Evolutionary conservation across 192 early-diverging fungal genomes (phyloP).

Genomic region (Umbelopsis vinacea): DNA sequence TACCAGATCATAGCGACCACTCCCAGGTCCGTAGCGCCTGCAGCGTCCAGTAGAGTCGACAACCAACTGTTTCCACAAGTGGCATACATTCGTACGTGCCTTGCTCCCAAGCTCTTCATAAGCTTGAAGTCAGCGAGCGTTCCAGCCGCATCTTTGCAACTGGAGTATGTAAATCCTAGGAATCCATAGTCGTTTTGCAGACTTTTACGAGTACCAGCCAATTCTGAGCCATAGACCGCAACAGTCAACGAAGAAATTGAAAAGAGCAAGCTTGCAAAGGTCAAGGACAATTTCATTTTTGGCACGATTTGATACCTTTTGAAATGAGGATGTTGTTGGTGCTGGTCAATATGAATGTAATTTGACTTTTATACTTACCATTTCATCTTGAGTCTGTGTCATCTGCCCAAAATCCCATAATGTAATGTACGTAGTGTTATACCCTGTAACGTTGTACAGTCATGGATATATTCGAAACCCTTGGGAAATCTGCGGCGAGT

Average conservation of each 20-base stretch:
- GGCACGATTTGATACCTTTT: neutral
- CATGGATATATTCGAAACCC: neutral
- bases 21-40: slow-evolving; percentile 4
- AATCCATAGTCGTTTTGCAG: slow-evolving; percentile 2
- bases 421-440: neutral
- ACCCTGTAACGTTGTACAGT: neutral
- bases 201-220: neutral
- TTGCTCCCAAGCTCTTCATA: slow-evolving; percentile 1
- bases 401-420: neutral
- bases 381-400: too few relatives aligned
- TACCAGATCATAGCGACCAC: slow-evolving; percentile 15
- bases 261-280: neutral
- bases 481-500: too few relatives aligned
- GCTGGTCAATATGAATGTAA: too few relatives aligned
- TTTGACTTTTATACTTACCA: too few relatives aligned
- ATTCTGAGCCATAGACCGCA: neutral
- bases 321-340: too few relatives aligned
- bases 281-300: neutral
- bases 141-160: slow-evolving; percentile 3
- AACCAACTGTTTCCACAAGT: slow-evolving; percentile 8
- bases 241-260: neutral
- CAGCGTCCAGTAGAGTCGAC: neutral
- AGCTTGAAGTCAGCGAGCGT: slow-evolving; percentile 8
- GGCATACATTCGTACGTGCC: slow-evolving; percentile 16
- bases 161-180: slow-evolving; percentile 7